Percentiles rank a stretch among this genome's conserved stretches.
Evolutionary conservation across 345 rosid species (phyloP).

Genomic region (Passiflora organensis): DNA sequence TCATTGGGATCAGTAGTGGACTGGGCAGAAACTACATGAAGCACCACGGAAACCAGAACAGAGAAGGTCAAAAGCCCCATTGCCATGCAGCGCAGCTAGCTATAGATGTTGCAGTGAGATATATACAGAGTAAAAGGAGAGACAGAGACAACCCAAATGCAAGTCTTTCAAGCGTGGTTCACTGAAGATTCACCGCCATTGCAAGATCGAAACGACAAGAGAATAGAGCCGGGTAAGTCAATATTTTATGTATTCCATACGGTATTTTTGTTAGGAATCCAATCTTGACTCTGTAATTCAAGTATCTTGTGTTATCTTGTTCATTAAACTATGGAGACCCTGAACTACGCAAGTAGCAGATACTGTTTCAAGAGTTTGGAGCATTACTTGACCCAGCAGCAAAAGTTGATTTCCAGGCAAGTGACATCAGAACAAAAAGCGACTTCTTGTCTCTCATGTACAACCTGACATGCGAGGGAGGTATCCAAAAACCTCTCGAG

Average conservation of each 20-base stretch:
- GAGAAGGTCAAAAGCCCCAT: conserved; percentile 30
- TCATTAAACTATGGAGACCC: not conserved
- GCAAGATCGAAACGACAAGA: too few species aligned
- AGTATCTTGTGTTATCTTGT: too few species aligned
- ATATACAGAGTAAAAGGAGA: not conserved
- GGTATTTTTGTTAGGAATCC: not conserved
- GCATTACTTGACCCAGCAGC: not conserved
- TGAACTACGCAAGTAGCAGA: not conserved
- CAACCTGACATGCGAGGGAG: not conserved
- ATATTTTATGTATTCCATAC: not conserved
- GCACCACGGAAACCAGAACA: conserved; percentile 19
- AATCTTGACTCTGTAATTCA: conserved; percentile 6
- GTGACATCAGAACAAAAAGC: not conserved
- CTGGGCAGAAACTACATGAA: conserved; percentile 42
- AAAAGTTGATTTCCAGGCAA: not conserved
- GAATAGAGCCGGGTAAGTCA: conserved; percentile 1
- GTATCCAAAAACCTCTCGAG: too few species aligned
- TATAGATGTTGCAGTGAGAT: not conserved
- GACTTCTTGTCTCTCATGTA: not conserved
- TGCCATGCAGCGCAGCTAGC: conserved; percentile 7
- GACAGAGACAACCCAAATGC: not conserved
- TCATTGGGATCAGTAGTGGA: conserved; percentile 36
- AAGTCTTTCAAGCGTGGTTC: not conserved
- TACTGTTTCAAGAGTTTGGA: not conserved
- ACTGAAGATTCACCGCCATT: too few species aligned